phyloP scores from a whole-genome alignment of 345 rosid genomes.

The Garcia nutans region DNA sequence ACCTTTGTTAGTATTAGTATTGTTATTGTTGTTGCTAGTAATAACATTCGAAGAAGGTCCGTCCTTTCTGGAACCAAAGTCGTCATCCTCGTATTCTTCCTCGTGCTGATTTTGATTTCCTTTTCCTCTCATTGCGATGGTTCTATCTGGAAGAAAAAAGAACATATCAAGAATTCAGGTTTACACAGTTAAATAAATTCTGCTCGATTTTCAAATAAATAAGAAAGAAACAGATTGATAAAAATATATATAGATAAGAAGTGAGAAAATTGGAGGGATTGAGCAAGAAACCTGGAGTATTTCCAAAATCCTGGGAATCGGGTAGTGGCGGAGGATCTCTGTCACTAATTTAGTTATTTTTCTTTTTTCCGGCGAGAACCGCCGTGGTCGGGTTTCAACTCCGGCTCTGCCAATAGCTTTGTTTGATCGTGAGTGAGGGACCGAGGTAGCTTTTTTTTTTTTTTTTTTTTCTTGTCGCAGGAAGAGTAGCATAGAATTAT shows the following conservation, averaged over 20 bases:
- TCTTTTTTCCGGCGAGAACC: background rate
- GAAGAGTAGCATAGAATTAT: constrained; percentile 14
- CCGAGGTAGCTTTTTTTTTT: background rate
- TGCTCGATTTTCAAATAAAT: background rate
- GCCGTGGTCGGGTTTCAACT: background rate
- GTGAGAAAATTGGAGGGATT: background rate
- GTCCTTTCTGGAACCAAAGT: constrained; percentile 56
- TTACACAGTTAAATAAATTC: background rate
- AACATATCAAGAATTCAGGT: constrained; percentile 2
- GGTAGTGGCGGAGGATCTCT: background rate
- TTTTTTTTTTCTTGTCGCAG: background rate
- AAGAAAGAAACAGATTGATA: background rate
- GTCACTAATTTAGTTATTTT: background rate
- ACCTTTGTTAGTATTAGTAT: constrained; percentile 45
- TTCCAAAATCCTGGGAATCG: background rate
- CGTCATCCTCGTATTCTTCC: constrained; percentile 83
- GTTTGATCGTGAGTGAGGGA: background rate
- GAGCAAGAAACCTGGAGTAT: background rate
- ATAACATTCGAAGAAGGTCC: constrained; percentile 48
- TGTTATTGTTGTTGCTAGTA: constrained; percentile 11
- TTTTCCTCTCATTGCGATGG: constrained; percentile 58
- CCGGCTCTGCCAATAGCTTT: constrained; percentile 3
- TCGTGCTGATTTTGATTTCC: constrained; percentile 57
- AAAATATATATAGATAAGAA: background rate
- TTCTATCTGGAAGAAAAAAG: background rate